Conservation (phyloP, 2,329 filamentous ascomycete species). For the Nemania sp. region DNA sequence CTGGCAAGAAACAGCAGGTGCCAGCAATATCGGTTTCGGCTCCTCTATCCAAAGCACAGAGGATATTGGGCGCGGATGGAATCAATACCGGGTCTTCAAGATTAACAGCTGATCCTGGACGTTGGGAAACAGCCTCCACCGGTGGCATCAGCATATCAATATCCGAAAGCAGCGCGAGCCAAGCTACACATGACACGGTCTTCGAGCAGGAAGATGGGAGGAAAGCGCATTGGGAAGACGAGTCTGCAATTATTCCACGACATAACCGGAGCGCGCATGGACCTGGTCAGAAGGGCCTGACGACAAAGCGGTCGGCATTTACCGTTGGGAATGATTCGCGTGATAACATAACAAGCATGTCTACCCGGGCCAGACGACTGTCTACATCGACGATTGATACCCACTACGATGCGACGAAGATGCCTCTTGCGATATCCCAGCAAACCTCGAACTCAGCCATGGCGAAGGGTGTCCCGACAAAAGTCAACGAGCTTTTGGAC, state of each 20-base stretch:
- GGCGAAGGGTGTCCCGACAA: constrained; percentile 57
- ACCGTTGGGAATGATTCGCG: constrained; percentile 33
- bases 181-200: constrained; percentile 36
- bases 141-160: constrained; percentile 50
- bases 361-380: constrained; percentile 51
- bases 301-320: constrained; percentile 32
- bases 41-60: constrained; percentile 55
- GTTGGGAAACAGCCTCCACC: constrained; percentile 50
- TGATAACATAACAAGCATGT: constrained; percentile 45
- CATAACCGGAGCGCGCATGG: constrained; percentile 33
- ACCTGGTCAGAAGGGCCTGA: constrained; percentile 25
- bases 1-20: constrained; percentile 45
- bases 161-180: constrained; percentile 47
- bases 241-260: constrained; percentile 51
- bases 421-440: constrained; percentile 60
- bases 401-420: constrained; percentile 60
- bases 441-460: constrained; percentile 63
- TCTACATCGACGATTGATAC: constrained; percentile 60
- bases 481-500: constrained; percentile 51
- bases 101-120: constrained; percentile 22
- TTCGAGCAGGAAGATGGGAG: constrained; percentile 35
- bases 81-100: constrained; percentile 46
- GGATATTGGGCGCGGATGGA: constrained; percentile 52
- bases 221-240: constrained; percentile 48
- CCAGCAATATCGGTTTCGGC: constrained; percentile 38